Conservation (phyloP, 352 stramenopile genomes). For the Globisporangium mamillatum region DNA sequence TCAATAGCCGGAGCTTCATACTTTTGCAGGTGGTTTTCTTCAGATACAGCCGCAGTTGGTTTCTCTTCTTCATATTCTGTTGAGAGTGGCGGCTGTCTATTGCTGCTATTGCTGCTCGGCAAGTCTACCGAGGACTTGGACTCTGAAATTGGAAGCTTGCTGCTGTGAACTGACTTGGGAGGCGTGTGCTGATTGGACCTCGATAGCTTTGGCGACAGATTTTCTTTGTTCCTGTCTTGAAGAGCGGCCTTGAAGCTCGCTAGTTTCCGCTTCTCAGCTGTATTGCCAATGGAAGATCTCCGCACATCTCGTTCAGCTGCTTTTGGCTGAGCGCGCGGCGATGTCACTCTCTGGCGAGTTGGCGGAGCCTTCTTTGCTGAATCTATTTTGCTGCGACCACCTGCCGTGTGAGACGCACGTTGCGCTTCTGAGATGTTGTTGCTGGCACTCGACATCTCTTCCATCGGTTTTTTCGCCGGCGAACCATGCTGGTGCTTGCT, state of each 20-base stretch:
- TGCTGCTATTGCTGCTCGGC: background rate
- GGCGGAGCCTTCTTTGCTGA: background rate
- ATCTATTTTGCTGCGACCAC: background rate
- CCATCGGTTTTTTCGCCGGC: background rate
- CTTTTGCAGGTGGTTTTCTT: background rate
- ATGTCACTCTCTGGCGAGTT: background rate
- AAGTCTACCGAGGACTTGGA: background rate
- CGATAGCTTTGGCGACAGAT: conserved; percentile 6
- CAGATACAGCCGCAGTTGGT: background rate
- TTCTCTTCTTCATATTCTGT: background rate
- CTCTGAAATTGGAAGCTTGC: background rate
- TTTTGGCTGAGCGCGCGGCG: background rate
- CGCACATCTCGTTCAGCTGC: background rate
- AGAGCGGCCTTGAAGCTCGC: background rate
- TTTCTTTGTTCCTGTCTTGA: conserved; percentile 5
- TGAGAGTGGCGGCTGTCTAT: background rate
- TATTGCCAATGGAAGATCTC: background rate
- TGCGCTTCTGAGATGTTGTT: background rate
- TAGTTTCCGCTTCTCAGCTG: background rate
- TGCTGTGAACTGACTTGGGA: background rate
- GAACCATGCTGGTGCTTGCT: background rate
- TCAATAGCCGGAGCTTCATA: background rate
- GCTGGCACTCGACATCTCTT: background rate
- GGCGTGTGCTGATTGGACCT: background rate
- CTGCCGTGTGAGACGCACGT: background rate